These are phyloP conservation scores for Gnaphalium uliginosum DNA, from an alignment of 129 eudicot genomes.

Conservation along the genomic window DNA sequence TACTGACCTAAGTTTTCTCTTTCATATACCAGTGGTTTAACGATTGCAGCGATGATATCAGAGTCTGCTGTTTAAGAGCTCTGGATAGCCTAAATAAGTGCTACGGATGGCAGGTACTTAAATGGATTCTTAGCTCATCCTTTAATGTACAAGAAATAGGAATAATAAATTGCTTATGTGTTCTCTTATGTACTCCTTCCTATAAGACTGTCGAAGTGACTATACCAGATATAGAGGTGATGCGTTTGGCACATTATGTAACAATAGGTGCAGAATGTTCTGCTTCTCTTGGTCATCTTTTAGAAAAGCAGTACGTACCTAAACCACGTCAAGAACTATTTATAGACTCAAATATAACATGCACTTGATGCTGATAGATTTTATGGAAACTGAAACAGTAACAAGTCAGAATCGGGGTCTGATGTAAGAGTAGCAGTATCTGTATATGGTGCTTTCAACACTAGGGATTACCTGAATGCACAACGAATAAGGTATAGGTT, in stretches of 20 bases:
- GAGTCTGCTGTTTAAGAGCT: slow-evolving; percentile 59
- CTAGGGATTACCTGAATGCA: slow-evolving; percentile 87
- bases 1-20: slow-evolving; percentile 6
- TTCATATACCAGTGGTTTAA: slow-evolving; percentile 73
- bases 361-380: slow-evolving; percentile 20
- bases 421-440: slow-evolving; percentile 87
- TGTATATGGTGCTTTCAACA: slow-evolving; percentile 67
- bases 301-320: slow-evolving; percentile 59
- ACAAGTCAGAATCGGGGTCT: slow-evolving; percentile 67
- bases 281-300: slow-evolving; percentile 59
- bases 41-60: slow-evolving; percentile 74
- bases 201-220: slow-evolving; percentile 73
- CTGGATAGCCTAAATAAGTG: slow-evolving; percentile 49
- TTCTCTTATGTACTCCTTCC: neutral
- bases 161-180: neutral
- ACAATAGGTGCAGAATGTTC: slow-evolving; percentile 91
- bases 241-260: slow-evolving; percentile 94
- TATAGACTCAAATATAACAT: neutral
- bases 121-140: neutral
- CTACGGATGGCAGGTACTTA: slow-evolving; percentile 90
- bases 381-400: slow-evolving; percentile 38
- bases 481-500: slow-evolving; percentile 67
- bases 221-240: slow-evolving; percentile 77
- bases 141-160: neutral
- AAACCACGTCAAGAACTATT: neutral